phyloP scores from a whole-genome alignment of 176 grass and related monocot genomes.

The Eragrostis curvula region DNA sequence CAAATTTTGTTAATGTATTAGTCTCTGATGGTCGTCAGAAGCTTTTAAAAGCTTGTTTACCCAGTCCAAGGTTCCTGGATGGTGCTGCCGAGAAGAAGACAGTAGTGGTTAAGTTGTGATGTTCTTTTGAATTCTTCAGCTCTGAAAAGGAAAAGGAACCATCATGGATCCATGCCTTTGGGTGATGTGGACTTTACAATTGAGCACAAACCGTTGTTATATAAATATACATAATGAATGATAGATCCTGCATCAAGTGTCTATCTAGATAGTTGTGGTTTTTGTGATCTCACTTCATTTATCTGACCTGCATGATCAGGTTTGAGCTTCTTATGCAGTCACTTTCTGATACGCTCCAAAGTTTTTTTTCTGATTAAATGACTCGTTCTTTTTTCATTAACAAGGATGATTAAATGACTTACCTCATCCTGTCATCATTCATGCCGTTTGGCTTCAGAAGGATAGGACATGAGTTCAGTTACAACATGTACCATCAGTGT shows the following conservation, averaged over 20 bases:
- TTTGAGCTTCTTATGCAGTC: slow-evolving; percentile 34
- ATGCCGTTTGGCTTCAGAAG: slow-evolving; percentile 14
- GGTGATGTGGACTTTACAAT: slow-evolving; percentile 25
- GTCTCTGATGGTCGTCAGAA: slow-evolving; percentile 31
- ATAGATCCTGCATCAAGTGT: slow-evolving; percentile 34
- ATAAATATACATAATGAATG: neutral
- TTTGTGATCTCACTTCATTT: neutral
- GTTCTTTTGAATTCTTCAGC: slow-evolving; percentile 29
- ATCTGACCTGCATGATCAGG: slow-evolving; percentile 34
- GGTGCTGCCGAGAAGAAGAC: slow-evolving; percentile 50
- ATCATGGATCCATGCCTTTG: neutral
- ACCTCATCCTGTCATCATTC: neutral
- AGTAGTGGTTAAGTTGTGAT: slow-evolving; percentile 43
- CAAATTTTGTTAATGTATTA: neutral
- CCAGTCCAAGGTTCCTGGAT: slow-evolving; percentile 47
- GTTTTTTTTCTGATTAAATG: neutral
- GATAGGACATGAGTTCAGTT: slow-evolving; percentile 5
- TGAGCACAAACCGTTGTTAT: neutral
- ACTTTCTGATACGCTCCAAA: neutral
- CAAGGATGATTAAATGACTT: neutral
- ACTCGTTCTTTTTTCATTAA: neutral
- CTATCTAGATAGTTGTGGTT: slow-evolving; percentile 28
- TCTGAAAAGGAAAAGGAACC: neutral
- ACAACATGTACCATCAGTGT: slow-evolving; percentile 19
- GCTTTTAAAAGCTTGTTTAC: slow-evolving; percentile 32